Base-by-base conservation (phyloP, 331 rosid species). In the Spiraea crenata region DNA sequence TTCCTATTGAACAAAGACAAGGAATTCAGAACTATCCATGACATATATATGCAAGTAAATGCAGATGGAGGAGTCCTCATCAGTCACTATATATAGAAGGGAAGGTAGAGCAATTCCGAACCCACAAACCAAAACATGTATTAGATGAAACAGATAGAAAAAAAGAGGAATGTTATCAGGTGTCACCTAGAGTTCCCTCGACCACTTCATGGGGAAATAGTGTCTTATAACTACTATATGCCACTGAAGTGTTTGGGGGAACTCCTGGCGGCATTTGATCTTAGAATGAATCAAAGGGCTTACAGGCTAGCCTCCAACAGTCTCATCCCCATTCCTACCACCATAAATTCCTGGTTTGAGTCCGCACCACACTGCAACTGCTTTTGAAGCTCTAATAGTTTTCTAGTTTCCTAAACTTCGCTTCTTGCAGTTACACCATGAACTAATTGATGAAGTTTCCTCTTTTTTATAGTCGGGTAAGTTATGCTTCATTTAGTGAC, bases 181-280 rank as follows among this genome's bases (percentile, higher is more conserved):
- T 70, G 63, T 77, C 79, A 56, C 77, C 82, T 62, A 35, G 81
- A 77, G 81, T 77, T 85, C 82, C 85, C 34, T 41, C 54, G 71
- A 76, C 5, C 75, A 69, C 80, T 76, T 76, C 71, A 62, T 69
- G 57, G 71, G 71, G 69, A 52, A 20, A 25, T 62, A 7, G 5
- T 57, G 15, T 35, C 31, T 40, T 48, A 17, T 39, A 25, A 37
- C 7, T 6, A 31, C 51, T 9, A 35, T 34, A 40, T 58, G 34
- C 71, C 11, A 55, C 71, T 37, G 72, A 76, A 76, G 75, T 52
- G 65, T 69, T 76, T 69, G 71, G 75, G 79, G 65, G 75, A 76
- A 69, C 80, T 69, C 60, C 66, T 0, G 63, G 50, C 42, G 59
- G 34, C 67, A 70, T 45, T 39, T 70, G 65, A 66, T 65, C 41